These are phyloP conservation scores for Boletus edulis DNA, from an alignment of 768 basidiomycete species.

Conservation along the genomic window DNA sequence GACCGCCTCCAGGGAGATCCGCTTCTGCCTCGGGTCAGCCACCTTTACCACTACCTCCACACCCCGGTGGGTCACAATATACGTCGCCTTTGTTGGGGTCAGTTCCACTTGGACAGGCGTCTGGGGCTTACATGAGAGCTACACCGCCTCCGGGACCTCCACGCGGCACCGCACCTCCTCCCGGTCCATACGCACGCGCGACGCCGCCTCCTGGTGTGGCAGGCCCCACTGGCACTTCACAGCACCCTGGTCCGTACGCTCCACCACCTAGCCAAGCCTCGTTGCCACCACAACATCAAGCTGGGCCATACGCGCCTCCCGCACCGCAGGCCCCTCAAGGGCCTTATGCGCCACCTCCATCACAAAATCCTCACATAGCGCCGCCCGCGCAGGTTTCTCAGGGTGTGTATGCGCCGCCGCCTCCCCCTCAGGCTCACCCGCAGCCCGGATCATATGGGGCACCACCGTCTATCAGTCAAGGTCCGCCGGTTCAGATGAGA, in stretches of 20 bases:
- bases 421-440: conserved; percentile 12
- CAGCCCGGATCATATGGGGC: conserved; percentile 28
- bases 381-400: conserved; percentile 23
- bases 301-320: conserved; percentile 25
- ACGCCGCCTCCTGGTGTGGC: conserved; percentile 40
- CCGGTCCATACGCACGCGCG: conserved; percentile 36
- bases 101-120: conserved; percentile 26
- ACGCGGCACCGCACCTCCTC: conserved; percentile 29
- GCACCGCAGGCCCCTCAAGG: conserved; percentile 26
- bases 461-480: conserved; percentile 21
- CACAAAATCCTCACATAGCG: conserved; percentile 19
- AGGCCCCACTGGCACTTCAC: conserved; percentile 26
- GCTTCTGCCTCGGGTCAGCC: conserved; percentile 28
- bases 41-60: conserved; percentile 41
- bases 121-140: conserved; percentile 37
- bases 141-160: conserved; percentile 42
- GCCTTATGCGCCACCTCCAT: conserved; percentile 30
- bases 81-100: conserved; percentile 28
- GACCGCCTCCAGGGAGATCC: conserved; percentile 32
- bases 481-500: conserved; percentile 32
- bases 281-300: conserved; percentile 17
- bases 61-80: conserved; percentile 31
- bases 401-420: conserved; percentile 21
- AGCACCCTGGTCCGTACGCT: conserved; percentile 29
- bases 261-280: conserved; percentile 15